Percentiles rank a stretch among this genome's conserved stretches.
Evolutionary conservation across 2,329 filamentous ascomycete species (phyloP).

Genomic region (Pleurostoma richardsiae): DNA sequence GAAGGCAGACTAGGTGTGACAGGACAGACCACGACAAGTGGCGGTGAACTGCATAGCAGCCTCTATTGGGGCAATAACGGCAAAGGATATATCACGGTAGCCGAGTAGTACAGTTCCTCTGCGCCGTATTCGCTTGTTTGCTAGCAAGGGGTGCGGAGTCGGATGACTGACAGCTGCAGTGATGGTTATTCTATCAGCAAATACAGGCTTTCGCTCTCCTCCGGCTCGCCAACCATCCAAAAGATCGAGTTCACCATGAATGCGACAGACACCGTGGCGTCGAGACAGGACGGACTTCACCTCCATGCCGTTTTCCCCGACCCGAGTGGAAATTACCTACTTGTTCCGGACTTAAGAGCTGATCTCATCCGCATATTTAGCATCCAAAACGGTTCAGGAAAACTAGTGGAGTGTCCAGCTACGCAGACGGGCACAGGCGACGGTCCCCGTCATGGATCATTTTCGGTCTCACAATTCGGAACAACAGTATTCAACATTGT

Average conservation of each 20-base stretch:
- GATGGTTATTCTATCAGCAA: slow-evolving; percentile 36
- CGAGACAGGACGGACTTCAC: slow-evolving; percentile 50
- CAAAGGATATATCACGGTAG: slow-evolving; percentile 33
- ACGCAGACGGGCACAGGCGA: slow-evolving; percentile 37
- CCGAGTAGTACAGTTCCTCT: slow-evolving; percentile 32
- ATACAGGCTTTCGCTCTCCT: slow-evolving; percentile 31
- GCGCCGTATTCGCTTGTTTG: no score
- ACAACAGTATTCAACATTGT: slow-evolving; percentile 31
- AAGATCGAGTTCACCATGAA: slow-evolving; percentile 34
- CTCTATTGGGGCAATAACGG: slow-evolving; percentile 32
- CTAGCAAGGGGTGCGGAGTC: background rate
- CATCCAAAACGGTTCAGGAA: slow-evolving; percentile 37
- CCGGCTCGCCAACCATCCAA: slow-evolving; percentile 22
- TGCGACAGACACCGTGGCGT: slow-evolving; percentile 33
- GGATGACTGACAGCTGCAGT: slow-evolving; percentile 18
- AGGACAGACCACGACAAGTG: slow-evolving; percentile 22
- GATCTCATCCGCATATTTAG: slow-evolving; percentile 49
- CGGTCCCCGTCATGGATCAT: slow-evolving; percentile 48
- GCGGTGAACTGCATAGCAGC: slow-evolving; percentile 33
- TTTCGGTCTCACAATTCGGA: slow-evolving; percentile 32
- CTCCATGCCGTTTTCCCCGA: slow-evolving; percentile 47
- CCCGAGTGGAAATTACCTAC: slow-evolving; percentile 40
- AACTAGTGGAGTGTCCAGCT: slow-evolving; percentile 37
- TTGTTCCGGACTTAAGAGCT: slow-evolving; percentile 48
- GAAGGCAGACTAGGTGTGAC: slow-evolving; percentile 24